Conservation (phyloP, 1,284 basidiomycete genomes). For the Bondarzewia mesenterica region DNA sequence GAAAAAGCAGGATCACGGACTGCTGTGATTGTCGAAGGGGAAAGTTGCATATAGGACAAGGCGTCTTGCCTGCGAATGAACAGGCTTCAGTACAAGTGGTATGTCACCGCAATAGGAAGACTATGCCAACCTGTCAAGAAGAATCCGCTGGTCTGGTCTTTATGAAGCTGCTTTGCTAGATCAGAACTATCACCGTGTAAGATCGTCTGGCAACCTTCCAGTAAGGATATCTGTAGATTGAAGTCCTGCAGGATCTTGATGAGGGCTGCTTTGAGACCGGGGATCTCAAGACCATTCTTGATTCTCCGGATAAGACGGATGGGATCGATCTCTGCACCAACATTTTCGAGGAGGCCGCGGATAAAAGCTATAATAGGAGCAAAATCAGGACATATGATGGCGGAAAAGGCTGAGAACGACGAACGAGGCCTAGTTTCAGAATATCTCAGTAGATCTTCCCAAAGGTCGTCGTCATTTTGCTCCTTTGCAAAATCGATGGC, state of each 20-base stretch:
- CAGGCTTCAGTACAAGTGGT: slow-evolving; percentile 1
- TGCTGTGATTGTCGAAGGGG: slow-evolving; percentile 53
- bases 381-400: neutral
- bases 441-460: slow-evolving; percentile 93
- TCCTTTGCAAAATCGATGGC: slow-evolving; percentile 99
- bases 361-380: slow-evolving; percentile 69
- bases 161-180: slow-evolving; percentile 64
- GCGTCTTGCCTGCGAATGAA: slow-evolving; percentile 38
- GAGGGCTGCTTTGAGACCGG: slow-evolving; percentile 86
- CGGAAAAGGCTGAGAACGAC: slow-evolving; percentile 13
- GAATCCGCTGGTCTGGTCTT: slow-evolving; percentile 72
- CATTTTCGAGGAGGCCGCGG: slow-evolving; percentile 89
- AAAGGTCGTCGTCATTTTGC: slow-evolving; percentile 94
- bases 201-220: slow-evolving; percentile 88
- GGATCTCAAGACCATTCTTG: slow-evolving; percentile 93
- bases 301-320: slow-evolving; percentile 91
- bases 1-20: slow-evolving; percentile 62
- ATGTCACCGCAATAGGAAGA: slow-evolving; percentile 7
- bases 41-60: slow-evolving; percentile 60
- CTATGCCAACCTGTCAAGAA: slow-evolving; percentile 66
- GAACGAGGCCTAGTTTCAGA: slow-evolving; percentile 87
- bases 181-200: slow-evolving; percentile 75
- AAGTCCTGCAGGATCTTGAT: slow-evolving; percentile 98
- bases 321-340: slow-evolving; percentile 94
- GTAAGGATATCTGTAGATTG: slow-evolving; percentile 81